Conservation (phyloP, 2,329 filamentous ascomycete genomes). For the Cercospora zeina region DNA sequence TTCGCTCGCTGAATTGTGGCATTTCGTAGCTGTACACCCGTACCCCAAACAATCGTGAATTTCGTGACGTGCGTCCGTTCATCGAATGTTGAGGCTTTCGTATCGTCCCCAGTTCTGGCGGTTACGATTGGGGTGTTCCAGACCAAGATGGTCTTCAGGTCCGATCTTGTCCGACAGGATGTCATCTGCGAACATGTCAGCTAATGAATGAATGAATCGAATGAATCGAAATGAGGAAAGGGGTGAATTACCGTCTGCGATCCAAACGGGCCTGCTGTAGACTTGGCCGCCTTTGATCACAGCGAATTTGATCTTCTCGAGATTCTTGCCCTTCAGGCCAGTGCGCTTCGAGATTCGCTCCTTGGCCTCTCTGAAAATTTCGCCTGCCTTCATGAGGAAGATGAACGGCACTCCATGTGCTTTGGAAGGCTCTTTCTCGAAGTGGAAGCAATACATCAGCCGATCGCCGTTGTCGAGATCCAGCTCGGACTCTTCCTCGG, state of each 20-base stretch:
- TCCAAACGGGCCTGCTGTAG: conserved; percentile 76
- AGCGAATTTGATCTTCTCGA: conserved; percentile 98
- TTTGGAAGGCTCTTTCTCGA: conserved; percentile 83
- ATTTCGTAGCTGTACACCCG: conserved; percentile 14
- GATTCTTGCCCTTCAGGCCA: conserved; percentile 94
- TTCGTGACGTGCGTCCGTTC: conserved; percentile 3
- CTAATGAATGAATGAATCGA: not conserved
- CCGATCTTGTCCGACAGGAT: conserved; percentile 48
- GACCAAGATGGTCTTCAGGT: conserved; percentile 49
- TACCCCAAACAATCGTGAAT: conserved; percentile 1
- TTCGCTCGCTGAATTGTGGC: conserved; percentile 6
- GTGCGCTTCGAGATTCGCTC: conserved; percentile 90
- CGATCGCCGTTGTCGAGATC: conserved; percentile 51
- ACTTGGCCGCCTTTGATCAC: conserved; percentile 64
- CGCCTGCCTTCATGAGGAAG: conserved; percentile 81
- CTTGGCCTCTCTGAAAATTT: conserved; percentile 87
- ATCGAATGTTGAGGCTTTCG: conserved; percentile 66
- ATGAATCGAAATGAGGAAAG: not conserved
- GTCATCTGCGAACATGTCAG: conserved; percentile 44
- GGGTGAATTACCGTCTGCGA: conserved; percentile 74
- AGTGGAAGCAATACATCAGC: conserved; percentile 82
- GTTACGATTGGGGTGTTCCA: conserved; percentile 65
- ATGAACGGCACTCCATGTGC: conserved; percentile 88
- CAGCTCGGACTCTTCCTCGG: conserved; percentile 60
- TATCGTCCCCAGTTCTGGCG: conserved; percentile 60